Evolutionary conservation across 768 basidiomycete genomes (phyloP).

Genomic region (Naganishia antarctica): DNA sequence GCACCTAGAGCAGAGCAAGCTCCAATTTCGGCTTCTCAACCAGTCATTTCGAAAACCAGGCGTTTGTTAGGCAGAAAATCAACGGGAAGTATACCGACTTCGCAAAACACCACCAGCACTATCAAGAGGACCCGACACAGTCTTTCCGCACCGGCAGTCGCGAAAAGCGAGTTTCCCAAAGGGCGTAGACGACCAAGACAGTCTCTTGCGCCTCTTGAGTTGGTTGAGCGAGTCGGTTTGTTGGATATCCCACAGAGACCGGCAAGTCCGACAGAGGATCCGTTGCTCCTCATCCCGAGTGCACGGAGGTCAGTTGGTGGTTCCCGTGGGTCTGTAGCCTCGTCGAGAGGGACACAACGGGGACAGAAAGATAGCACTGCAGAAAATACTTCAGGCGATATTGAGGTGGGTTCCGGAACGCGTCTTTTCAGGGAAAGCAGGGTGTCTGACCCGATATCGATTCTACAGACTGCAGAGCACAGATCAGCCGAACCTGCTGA

Average conservation of each 20-base stretch:
- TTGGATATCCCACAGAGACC: constrained; percentile 11
- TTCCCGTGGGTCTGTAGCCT: neutral
- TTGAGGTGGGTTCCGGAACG: neutral
- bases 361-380: too few species aligned
- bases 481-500: too few species aligned
- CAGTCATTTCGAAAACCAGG: neutral
- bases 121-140: constrained; percentile 1
- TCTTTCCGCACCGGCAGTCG: neutral
- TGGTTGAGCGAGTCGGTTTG: constrained; percentile 8
- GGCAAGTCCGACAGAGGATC: constrained; percentile 20
- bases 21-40: neutral
- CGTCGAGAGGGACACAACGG: neutral
- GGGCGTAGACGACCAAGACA: constrained; percentile 7
- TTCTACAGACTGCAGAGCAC: too few species aligned
- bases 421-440: too few species aligned
- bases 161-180: neutral
- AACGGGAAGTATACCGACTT: constrained; percentile 6
- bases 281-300: constrained; percentile 15
- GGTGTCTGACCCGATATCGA: too few species aligned
- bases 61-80: constrained; percentile 4
- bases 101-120: neutral
- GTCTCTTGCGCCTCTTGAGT: constrained; percentile 13
- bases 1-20: neutral
- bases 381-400: too few species aligned
- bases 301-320: constrained; percentile 1